phyloP scores from a whole-genome alignment of 2,329 filamentous ascomycete genomes.

The Boeremia lycopersici region DNA sequence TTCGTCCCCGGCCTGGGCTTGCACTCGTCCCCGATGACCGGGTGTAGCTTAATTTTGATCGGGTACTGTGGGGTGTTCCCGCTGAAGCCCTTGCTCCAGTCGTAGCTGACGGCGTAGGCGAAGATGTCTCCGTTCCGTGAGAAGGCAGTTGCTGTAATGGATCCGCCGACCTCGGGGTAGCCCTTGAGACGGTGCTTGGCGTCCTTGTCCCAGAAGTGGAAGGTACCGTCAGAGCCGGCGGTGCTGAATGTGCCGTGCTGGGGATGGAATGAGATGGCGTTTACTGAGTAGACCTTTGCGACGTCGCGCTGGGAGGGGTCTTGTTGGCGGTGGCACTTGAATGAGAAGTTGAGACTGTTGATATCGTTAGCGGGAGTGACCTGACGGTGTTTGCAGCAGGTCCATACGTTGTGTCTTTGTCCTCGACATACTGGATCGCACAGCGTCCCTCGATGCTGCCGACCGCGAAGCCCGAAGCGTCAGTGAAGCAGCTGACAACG shows the following conservation, averaged over 20 bases:
- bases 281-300: slow-evolving; percentile 92
- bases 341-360: slow-evolving; percentile 85
- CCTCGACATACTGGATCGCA: slow-evolving; percentile 97
- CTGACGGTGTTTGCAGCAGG: neutral
- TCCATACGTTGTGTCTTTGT: slow-evolving; percentile 76
- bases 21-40: slow-evolving; percentile 55
- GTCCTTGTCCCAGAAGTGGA: slow-evolving; percentile 88
- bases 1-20: slow-evolving; percentile 56
- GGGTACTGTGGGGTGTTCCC: slow-evolving; percentile 71
- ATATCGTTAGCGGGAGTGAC: slow-evolving; percentile 14
- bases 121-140: slow-evolving; percentile 75
- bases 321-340: slow-evolving; percentile 95
- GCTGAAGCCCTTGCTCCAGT: slow-evolving; percentile 97
- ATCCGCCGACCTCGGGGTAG: slow-evolving; percentile 68
- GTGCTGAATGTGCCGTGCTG: slow-evolving; percentile 98
- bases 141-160: slow-evolving; percentile 91
- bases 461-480: slow-evolving; percentile 89
- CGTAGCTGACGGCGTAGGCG: slow-evolving; percentile 81
- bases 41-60: slow-evolving; percentile 59
- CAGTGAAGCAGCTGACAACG: slow-evolving; percentile 91
- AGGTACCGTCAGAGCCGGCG: slow-evolving; percentile 92
- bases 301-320: slow-evolving; percentile 67
- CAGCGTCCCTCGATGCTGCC: slow-evolving; percentile 97
- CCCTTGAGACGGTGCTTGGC: slow-evolving; percentile 66
- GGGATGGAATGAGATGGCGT: slow-evolving; percentile 97